Evolutionary conservation across 1,284 basidiomycete species (phyloP).

Genomic region (Papiliotrema nemorosa): DNA sequence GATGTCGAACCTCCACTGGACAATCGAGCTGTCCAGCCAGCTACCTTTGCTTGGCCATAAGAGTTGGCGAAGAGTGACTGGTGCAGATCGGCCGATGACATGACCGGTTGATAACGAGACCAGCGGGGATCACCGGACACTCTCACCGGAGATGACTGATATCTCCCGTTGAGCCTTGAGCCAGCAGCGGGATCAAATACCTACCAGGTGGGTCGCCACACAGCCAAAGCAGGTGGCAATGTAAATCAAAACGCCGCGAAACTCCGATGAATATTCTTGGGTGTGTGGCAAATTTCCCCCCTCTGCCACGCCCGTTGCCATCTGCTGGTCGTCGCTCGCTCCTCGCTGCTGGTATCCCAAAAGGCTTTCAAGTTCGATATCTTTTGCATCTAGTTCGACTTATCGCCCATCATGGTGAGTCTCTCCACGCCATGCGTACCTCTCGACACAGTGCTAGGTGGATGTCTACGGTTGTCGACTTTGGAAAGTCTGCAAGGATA

Average conservation of each 20-base stretch:
- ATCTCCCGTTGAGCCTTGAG: no score
- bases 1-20: not conserved
- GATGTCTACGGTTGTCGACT: not conserved
- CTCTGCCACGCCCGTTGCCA: not conserved
- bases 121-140: not conserved
- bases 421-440: not conserved
- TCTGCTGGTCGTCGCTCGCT: not conserved
- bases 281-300: not conserved
- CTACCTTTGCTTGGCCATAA: no score
- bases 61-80: not conserved
- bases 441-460: not conserved
- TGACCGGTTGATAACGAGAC: not conserved
- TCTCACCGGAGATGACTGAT: not conserved
- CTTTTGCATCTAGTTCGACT: not conserved
- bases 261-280: constrained; percentile 5
- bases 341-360: not conserved
- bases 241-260: constrained; percentile 10
- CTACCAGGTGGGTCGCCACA: not conserved
- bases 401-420: constrained; percentile 18
- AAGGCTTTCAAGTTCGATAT: constrained; percentile 1
- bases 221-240: no score
- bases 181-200: not conserved
- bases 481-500: not conserved
- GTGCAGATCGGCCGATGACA: not conserved
- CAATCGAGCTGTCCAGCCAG: no score